A percentile compares a stretch with the other conserved stretches of the same genome.
phyloP scores from a whole-genome alignment of 2,329 filamentous ascomycete species.

The Nakataea oryzae region DNA sequence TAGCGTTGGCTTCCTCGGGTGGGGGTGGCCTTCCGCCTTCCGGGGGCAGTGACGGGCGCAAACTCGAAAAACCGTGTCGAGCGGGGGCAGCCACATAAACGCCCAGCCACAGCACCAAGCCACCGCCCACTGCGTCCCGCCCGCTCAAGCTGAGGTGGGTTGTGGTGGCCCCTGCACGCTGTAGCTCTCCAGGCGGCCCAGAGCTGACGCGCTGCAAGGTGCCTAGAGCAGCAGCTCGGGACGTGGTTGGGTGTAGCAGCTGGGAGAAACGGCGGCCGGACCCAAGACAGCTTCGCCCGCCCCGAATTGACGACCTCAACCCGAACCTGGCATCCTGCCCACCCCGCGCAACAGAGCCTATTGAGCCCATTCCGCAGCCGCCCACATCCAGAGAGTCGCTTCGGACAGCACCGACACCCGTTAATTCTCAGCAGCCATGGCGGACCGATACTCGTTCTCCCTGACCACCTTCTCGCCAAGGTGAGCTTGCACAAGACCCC shows the following conservation, averaged over 20 bases:
- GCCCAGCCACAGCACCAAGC: not conserved
- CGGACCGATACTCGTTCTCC: conserved; percentile 98
- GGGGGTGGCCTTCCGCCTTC: not conserved
- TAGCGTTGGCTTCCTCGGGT: not conserved
- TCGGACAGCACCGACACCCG: not conserved
- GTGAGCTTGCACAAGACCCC: conserved; percentile 39
- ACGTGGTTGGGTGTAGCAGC: not conserved
- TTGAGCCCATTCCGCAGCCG: not conserved
- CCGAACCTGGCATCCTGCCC: not conserved
- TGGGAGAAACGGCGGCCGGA: not conserved
- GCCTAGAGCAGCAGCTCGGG: not conserved
- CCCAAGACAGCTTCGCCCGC: not conserved
- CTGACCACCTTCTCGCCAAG: conserved; percentile 99
- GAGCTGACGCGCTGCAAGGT: conserved; percentile 1
- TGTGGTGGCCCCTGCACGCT: not conserved
- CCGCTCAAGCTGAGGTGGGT: not conserved
- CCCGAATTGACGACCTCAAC: not conserved
- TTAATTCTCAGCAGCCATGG: conserved; percentile 49
- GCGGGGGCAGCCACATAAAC: not conserved
- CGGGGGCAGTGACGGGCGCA: no score
- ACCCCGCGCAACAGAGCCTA: not conserved
- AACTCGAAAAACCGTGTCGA: not conserved
- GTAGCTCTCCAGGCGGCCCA: not conserved
- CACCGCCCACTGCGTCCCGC: not conserved
- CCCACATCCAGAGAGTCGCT: not conserved